Conservation (phyloP, 1,139 yeast genomes). For the Candida albicans region DNA sequence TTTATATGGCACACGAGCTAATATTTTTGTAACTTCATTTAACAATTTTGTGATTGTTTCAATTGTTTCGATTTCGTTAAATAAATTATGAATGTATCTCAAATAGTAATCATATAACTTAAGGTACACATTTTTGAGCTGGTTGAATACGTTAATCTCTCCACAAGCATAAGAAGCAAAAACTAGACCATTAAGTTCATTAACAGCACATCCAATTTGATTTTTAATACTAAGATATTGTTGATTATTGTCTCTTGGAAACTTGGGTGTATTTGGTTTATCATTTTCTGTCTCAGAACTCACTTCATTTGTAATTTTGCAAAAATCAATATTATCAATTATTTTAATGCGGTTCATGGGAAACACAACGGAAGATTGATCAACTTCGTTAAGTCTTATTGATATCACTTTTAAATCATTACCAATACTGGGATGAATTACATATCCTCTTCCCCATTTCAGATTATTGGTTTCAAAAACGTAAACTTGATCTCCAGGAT, state of each 20-base stretch:
- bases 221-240: conserved; percentile 40
- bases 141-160: conserved; percentile 59
- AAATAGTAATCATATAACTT: conserved; percentile 66
- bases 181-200: conserved; percentile 61
- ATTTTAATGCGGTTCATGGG: conserved; percentile 53
- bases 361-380: conserved; percentile 51
- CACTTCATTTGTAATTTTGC: conserved; percentile 24
- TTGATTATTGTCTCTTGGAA: conserved; percentile 28
- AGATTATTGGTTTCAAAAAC: conserved; percentile 66
- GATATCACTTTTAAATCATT: conserved; percentile 65
- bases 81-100: conserved; percentile 53
- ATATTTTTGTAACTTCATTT: conserved; percentile 65
- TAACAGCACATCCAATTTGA: conserved; percentile 59
- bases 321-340: conserved; percentile 35
- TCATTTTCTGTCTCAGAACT: conserved; percentile 13
- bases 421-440: conserved; percentile 61
- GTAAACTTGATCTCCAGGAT: conserved; percentile 81
- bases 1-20: conserved; percentile 48
- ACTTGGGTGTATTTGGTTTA: conserved; percentile 51
- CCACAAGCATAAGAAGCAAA: conserved; percentile 71
- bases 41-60: conserved; percentile 62
- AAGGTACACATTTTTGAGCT: conserved; percentile 51
- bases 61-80: conserved; percentile 58
- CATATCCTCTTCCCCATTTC: conserved; percentile 82
- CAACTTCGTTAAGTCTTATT: conserved; percentile 57